Base-by-base conservation (phyloP, 1,139 yeast species). In the Debaryomyces robertsiae region DNA sequence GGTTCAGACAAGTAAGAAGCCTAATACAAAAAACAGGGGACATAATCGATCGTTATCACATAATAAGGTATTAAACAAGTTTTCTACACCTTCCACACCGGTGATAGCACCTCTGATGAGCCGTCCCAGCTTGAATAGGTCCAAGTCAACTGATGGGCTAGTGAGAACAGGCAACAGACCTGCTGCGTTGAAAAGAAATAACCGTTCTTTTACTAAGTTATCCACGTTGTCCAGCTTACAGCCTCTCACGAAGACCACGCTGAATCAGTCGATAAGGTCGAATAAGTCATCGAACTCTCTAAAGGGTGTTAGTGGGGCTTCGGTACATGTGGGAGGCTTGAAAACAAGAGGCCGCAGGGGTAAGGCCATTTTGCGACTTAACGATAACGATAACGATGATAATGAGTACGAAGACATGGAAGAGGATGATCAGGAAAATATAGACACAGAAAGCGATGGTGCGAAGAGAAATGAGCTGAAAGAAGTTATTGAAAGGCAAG, bases 131-230 rank as follows among this genome's bases (percentile, higher is more conserved):
- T 55, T 73, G 41, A 63, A 58, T 46, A 52, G 76, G 39, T 70
- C 76, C 9, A 72, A 70, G 44, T 69, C 76, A 3, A 64, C 76
- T 3, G 78, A 73, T 46, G 75, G 72, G 0, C 60, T 72, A 28
- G 47, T 60, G 6, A 56, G 60, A 37, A 48, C 57, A 17, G 42
- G 55, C 10, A 52, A 51, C 38, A 47, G 52, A 16, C 47, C 53
- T 4, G 52, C 60, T 22, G 57, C 61, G 1, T 45, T 61, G 30
- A 72, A 68, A 39, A 49, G 73, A 34, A 70, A 61, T 47, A 67
- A 61, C 45, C 53, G 73, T 15, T 69, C 75, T 3, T 60, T 60
- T 18, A 45, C 40, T 9, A 45, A 42, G 36, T 24, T 39, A 30
- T 66, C 75, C 3, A 69, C 68, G 46, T 47, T 70, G 13, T 45